Evolutionary conservation across 1,139 yeast genomes (phyloP), one percentile per base, ranked within the genome.

Genomic region (Pichia sp.): DNA sequence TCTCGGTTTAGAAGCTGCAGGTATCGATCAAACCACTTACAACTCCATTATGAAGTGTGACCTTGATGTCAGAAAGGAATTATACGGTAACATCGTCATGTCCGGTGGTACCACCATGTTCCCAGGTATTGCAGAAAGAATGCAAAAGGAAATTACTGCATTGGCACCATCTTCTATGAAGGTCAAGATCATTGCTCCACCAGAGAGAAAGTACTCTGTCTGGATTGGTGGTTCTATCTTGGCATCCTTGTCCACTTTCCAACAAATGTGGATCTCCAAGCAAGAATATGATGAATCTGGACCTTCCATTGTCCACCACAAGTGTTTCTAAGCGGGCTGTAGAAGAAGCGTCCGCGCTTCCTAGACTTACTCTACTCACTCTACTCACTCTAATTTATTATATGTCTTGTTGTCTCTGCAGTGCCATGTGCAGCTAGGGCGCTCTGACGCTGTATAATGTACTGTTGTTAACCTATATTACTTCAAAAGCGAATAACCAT

Each of bases 121-220:
- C 95, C 96, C 96, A 71, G 97, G 97, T 77, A 87, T 91, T 68
- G 96, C 97, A 68, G 97, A 91, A 78, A 91, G 98, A 80, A 87
- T 91, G 96, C 97, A 91, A 79, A 91, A 88, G 85, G 97, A 91
- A 75, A 87, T 91, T 62, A 86, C 97, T 58, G 96, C 96, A 59
- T 82, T 91, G 74, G 97, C 97, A 64, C 97, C 97, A 69, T 86
- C 96, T 55, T 87, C 97, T 48, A 91, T 91, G 96, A 91, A 91
- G 86, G 95, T 91, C 63, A 91, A 91, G 85, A 87, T 91, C 66
- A 84, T 86, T 66, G 97, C 98, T 67, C 96, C 97, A 56, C 97
- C 97, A 58, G 97, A 91, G 74, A 84, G 98, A 77, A 91, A 91
- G 74, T 91, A 87, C 88, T 87, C 96, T 65, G 96, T 88, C 77